Conservation (phyloP, 1,139 yeast genomes). For the Yamadazyma trypodendri region DNA sequence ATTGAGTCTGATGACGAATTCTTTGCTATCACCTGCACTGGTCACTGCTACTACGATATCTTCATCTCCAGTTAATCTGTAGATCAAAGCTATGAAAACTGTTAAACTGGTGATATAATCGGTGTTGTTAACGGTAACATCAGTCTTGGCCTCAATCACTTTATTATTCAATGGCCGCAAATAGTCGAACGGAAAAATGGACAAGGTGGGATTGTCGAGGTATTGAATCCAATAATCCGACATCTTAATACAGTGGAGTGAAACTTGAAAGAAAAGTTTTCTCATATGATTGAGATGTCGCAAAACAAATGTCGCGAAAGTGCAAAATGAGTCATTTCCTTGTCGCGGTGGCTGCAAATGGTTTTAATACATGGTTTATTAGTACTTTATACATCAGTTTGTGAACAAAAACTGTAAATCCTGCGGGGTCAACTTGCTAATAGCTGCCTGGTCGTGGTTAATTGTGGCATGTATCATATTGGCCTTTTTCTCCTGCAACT, state of each 20-base stretch:
- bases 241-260: slow-evolving; percentile 11
- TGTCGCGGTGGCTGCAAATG: slow-evolving; percentile 2
- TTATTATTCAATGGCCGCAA: slow-evolving; percentile 74
- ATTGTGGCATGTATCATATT: slow-evolving; percentile 97
- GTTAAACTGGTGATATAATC: slow-evolving; percentile 59
- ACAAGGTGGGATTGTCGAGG: slow-evolving; percentile 79
- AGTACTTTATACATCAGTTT: slow-evolving; percentile 36
- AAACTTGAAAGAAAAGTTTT: slow-evolving; percentile 1
- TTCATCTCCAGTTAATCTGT: slow-evolving; percentile 89
- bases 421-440: slow-evolving; percentile 82
- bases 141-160: slow-evolving; percentile 60
- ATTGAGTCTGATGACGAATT: slow-evolving; percentile 60
- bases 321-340: slow-evolving; percentile 4
- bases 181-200: slow-evolving; percentile 85
- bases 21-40: slow-evolving; percentile 35
- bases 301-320: neutral
- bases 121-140: slow-evolving; percentile 24
- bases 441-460: slow-evolving; percentile 87
- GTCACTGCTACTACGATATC: slow-evolving; percentile 84
- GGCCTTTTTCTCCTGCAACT: slow-evolving; percentile 94
- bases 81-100: slow-evolving; percentile 69
- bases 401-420: slow-evolving; percentile 91
- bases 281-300: neutral
- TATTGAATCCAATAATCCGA: slow-evolving; percentile 60
- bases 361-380: no score